phyloP scores from a whole-genome alignment of 208 protist genomes.

The Polymyxa betae region DNA sequence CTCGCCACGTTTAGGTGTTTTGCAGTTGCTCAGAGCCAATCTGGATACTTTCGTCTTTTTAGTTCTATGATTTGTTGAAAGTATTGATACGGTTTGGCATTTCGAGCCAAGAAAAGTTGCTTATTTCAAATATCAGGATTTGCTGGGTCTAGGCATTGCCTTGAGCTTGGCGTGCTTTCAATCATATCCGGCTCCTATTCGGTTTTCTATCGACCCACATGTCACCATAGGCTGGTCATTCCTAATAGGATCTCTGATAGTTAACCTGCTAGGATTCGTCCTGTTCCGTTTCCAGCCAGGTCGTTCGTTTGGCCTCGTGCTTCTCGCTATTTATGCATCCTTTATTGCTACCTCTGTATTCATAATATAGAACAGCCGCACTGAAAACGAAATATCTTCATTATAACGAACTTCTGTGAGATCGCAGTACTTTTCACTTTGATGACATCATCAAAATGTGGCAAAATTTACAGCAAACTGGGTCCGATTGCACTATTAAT shows the following conservation, averaged over 20 bases:
- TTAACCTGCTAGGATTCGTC: neutral
- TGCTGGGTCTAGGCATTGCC: constrained; percentile 23
- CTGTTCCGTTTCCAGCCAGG: neutral
- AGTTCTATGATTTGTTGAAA: neutral
- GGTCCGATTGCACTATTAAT: no score
- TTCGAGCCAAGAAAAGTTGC: neutral
- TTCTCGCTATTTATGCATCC: neutral
- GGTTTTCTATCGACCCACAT: neutral
- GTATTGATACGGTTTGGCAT: neutral
- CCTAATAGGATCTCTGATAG: neutral
- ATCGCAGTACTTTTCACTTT: no score
- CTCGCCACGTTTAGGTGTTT: neutral
- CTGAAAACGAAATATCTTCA: no score
- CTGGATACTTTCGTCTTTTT: neutral
- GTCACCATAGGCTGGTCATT: constrained; percentile 4
- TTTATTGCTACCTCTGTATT: constrained; percentile 9
- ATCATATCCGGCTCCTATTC: neutral
- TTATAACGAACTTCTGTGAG: no score
- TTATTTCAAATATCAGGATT: neutral
- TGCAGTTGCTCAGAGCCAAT: neutral
- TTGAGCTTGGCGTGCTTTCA: neutral
- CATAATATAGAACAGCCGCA: no score
- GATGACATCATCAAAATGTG: no score
- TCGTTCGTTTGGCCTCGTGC: neutral
- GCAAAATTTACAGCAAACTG: no score